Percentiles rank a stretch among this genome's conserved stretches.
phyloP scores from a whole-genome alignment of 1,284 basidiomycete genomes.

The Puccinia coronata region DNA sequence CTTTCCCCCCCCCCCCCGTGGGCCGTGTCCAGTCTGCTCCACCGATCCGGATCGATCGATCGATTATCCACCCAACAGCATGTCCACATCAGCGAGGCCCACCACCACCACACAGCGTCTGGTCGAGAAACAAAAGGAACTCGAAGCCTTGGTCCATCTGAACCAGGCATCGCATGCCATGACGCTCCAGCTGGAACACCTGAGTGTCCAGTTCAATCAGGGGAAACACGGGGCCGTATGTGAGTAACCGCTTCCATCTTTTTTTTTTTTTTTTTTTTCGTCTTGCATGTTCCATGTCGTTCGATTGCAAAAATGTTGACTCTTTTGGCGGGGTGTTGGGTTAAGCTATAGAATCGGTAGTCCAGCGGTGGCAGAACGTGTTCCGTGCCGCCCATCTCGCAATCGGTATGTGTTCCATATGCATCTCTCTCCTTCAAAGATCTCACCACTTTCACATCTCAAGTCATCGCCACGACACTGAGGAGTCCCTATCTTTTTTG shows the following conservation, averaged over 20 bases:
- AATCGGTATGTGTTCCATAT: conserved; percentile 7
- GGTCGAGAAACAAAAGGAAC: conserved; percentile 36
- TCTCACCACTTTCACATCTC: background rate
- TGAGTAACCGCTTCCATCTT: background rate
- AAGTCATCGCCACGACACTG: too few relatives aligned
- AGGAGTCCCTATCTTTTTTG: too few relatives aligned
- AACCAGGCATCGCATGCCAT: conserved; percentile 12
- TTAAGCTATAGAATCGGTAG: conserved; percentile 38
- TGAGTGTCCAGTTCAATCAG: conserved; percentile 15
- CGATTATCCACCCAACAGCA: too few relatives aligned
- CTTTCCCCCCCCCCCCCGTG: too few relatives aligned
- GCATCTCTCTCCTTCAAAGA: background rate
- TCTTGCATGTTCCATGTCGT: background rate
- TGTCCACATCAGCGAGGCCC: conserved; percentile 1
- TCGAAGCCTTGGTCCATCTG: conserved; percentile 15
- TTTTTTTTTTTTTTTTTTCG: background rate
- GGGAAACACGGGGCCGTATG: conserved; percentile 9
- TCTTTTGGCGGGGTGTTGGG: too few relatives aligned
- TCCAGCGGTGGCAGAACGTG: conserved; percentile 39
- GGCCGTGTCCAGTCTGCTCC: too few relatives aligned
- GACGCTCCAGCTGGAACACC: conserved; percentile 26
- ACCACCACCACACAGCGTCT: background rate
- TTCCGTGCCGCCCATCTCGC: conserved; percentile 37
- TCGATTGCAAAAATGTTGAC: too few relatives aligned
- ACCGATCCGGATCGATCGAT: too few relatives aligned